Evolutionary conservation across 2,329 filamentous ascomycete species (phyloP), one percentile per base, ranked within the genome.

Genomic region (Blastomyces emzantsi): DNA sequence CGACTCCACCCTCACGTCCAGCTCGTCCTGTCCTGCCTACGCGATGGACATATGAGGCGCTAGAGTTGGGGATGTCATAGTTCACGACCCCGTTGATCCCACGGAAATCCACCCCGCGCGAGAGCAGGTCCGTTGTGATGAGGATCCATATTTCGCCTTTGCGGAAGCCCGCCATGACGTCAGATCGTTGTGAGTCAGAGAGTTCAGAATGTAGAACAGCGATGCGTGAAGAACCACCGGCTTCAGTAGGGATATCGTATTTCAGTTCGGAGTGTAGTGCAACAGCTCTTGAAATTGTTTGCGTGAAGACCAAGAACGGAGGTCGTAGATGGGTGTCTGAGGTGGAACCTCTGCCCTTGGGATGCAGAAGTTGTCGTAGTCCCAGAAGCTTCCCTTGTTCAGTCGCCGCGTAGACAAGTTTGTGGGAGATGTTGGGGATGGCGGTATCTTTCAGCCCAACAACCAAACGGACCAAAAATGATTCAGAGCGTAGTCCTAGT

Each of bases 391-490:
- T 99, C 65, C 94, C 94, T 71, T 90, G 87, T 75, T 99, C 94
- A 5, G 90, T 95, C 57, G 91, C 94, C 43, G 92, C 90, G 76
- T 97, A 99, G 39, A 88, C 86, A 33, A 99, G 86, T 69, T 88
- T 89, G 79, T 99, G 94, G 39, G 87, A 83, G 66, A 99, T 89
- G 70, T 95, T 96, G 52, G 94, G 92, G 60, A 99, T 89, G 2
- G 93, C 92, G 2, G 92, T 92, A 76, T 99, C 94, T 77, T 97
- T 97, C 59, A 99, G 80, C 4, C 94, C 94, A n/a, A 97, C 91
- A 6, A 99, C 91, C 6, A 97, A 82, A 55, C 94, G 88, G 67
- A 97, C 75, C 2, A 97, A 28, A 81, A 86, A 66, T 77, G 80
- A 36, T 52, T 74, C 69, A n/a, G 66, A 63, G 45, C 70, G 67